Conservation (phyloP, 176 grass and related monocot genomes). For the Themeda triandra region DNA sequence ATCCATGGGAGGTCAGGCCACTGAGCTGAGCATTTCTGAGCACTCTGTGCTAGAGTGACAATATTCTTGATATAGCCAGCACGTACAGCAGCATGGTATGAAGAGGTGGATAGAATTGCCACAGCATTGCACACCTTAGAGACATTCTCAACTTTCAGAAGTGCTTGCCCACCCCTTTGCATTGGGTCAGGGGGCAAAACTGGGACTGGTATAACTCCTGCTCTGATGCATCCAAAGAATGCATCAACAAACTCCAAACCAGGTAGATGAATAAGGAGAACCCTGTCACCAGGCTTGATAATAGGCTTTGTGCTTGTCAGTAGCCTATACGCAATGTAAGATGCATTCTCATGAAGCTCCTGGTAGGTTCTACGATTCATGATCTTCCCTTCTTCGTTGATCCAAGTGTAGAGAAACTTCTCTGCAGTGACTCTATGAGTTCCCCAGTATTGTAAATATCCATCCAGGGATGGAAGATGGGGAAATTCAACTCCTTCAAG, state of each 20-base stretch:
- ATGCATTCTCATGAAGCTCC: conserved; percentile 66
- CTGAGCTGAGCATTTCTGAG: conserved; percentile 35
- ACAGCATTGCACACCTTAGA: conserved; percentile 53
- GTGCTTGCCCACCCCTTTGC: conserved; percentile 57
- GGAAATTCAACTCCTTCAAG: conserved; percentile 61
- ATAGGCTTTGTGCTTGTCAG: conserved; percentile 51
- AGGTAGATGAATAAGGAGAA: conserved; percentile 65
- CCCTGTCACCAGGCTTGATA: conserved; percentile 62
- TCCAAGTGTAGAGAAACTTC: conserved; percentile 61
- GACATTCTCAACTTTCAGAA: conserved; percentile 70
- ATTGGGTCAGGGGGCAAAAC: conserved; percentile 76
- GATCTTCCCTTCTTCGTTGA: conserved; percentile 63
- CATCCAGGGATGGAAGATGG: conserved; percentile 50
- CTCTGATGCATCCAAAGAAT: conserved; percentile 67
- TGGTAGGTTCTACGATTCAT: conserved; percentile 61
- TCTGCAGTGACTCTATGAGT: conserved; percentile 43
- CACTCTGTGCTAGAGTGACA: conserved; percentile 41
- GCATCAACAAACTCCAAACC: conserved; percentile 74
- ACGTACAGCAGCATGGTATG: conserved; percentile 65
- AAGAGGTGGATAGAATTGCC: conserved; percentile 74
- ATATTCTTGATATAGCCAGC: conserved; percentile 64
- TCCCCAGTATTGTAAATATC: conserved; percentile 72
- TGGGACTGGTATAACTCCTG: conserved; percentile 65
- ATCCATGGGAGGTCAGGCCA: conserved; percentile 76
- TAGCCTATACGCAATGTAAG: conserved; percentile 49